Conservation (phyloP, 805 yeast species). For the Teunomyces atbi region DNA sequence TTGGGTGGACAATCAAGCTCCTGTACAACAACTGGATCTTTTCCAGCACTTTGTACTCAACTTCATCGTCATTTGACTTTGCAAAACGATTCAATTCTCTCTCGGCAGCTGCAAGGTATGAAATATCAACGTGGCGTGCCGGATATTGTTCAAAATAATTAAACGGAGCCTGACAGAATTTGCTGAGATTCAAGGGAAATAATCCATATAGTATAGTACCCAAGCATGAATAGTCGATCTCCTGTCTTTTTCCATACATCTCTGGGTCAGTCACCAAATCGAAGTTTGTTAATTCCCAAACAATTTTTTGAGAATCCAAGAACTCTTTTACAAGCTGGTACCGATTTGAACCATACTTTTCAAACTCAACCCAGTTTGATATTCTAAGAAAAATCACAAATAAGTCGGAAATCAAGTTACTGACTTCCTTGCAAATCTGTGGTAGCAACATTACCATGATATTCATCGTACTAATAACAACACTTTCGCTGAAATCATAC, state of each 20-base stretch:
- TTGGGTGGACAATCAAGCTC: constrained; percentile 49
- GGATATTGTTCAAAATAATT: constrained; percentile 21
- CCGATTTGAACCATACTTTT: constrained; percentile 12
- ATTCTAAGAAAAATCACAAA: constrained; percentile 46
- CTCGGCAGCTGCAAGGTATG: constrained; percentile 1
- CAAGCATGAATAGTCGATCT: constrained; percentile 24
- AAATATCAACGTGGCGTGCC: constrained; percentile 1
- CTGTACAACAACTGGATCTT: constrained; percentile 25
- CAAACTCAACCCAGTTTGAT: constrained; percentile 21
- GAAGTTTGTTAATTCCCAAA: constrained; percentile 19
- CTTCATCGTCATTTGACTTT: background rate
- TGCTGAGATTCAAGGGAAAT: constrained; percentile 49
- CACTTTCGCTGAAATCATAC: constrained; percentile 40
- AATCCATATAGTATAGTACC: constrained; percentile 55
- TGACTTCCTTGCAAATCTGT: constrained; percentile 36
- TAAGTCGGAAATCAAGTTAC: constrained; percentile 36
- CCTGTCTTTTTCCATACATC: constrained; percentile 5
- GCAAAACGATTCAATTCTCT: background rate
- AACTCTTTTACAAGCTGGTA: constrained; percentile 5
- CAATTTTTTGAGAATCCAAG: constrained; percentile 6
- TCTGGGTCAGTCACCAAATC: constrained; percentile 18
- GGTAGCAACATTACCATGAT: constrained; percentile 40
- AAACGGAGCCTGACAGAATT: constrained; percentile 43
- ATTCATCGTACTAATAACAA: constrained; percentile 35
- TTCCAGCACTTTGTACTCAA: constrained; percentile 4